Evolutionary conservation across 106 monocot genomes (phyloP), one percentile per base, ranked within the genome.

Genomic region (Phalaenopsis aphrodite): DNA sequence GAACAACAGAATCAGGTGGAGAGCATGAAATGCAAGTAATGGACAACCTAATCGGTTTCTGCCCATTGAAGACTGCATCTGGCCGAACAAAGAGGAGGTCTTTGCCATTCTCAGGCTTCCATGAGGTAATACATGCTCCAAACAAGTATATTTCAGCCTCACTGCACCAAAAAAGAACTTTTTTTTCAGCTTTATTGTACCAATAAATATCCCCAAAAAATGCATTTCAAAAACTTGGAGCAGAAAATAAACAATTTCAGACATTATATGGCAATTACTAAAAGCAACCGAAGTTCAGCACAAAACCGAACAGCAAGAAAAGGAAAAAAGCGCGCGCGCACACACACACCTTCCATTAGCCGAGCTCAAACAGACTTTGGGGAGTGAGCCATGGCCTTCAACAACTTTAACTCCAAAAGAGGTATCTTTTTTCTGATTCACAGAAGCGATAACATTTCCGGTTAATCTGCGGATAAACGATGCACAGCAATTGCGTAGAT

Each of bases 11-110:
- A 37, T 69, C 38, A 69, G 12, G 38, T 37, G 42, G 3, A 74
- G 74, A 45, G 5, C 18, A 19, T n/a, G 5, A 45, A 42, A 18
- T 19, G 43, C 16, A 42, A 74, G 37, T 45, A 74, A 45, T 45
- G 42, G 41, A 42, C 18, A 73, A 99, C 99, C 99, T 99, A 77
- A 99, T 95, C 38, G 99, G 94, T 74, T 99, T 99, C 79, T 87
- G 78, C 75, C 93, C 95, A 83, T 99, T 86, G 82, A 95, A 99
- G 18, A 99, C 89, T n/a, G 99, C 99, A 90, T 99, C 99, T 30
- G 99, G 99, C 18, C 99, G 90, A 77, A 99, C 93, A 80, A 92
- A 99, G 21, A 99, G 87, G 18, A 99, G 80, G 75, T 99, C 93
- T 56, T 93, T 91, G 49, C 88, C 95, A 81, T 79, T 83, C 1